Evolutionary conservation across 179 eudicot species (phyloP), one percentile per base, ranked within the genome.

Genomic region (Gypsophila paniculata): DNA sequence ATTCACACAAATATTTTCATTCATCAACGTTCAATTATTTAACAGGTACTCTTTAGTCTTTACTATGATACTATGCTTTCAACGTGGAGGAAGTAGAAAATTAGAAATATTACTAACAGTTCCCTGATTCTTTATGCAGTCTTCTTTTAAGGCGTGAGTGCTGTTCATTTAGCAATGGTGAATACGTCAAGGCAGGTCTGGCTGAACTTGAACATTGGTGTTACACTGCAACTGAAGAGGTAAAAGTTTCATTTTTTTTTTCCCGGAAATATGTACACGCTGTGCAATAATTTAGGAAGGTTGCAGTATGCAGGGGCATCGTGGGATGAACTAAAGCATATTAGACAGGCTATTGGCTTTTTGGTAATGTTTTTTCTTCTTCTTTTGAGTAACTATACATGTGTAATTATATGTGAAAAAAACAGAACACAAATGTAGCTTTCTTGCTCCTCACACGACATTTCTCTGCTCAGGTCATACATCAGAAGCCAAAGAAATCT

Each of bases 91-190:
- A 61, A 19, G 19, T 69, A 73, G 59, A 49, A 68, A 61, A 19
- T 15, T 69, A 73, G 59, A 49, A 68, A 18, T 22, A 32, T 54
- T 18, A 21, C 53, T 17, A 49, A 58, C 18, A 62, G 9, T 34
- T 67, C 21, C 14, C 18, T 69, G 18, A 72, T 67, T 76, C 53
- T 80, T 61, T 59, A 51, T 81, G 80, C 87, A 93, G 98, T 73
- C 96, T 93, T 83, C 88, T 93, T 65, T 78, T 93, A 76, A 85
- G 98, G 74, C 88, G 98, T 68, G 98, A 93, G 78, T 93, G 98
- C 76, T 93, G 98, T 79, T 90, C 98, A 57, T 89, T 93, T 67
- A 91, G 98, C 74, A 93, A 93, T 64, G 98, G 97, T 49, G 98
- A 93, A 79, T 93, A 89, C 74, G 98, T 93, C 18, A 93, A 93